Evolutionary conservation across 106 monocot genomes (phyloP), one percentile per base, ranked within the genome.

Genomic region (Hemerocallis citrina): DNA sequence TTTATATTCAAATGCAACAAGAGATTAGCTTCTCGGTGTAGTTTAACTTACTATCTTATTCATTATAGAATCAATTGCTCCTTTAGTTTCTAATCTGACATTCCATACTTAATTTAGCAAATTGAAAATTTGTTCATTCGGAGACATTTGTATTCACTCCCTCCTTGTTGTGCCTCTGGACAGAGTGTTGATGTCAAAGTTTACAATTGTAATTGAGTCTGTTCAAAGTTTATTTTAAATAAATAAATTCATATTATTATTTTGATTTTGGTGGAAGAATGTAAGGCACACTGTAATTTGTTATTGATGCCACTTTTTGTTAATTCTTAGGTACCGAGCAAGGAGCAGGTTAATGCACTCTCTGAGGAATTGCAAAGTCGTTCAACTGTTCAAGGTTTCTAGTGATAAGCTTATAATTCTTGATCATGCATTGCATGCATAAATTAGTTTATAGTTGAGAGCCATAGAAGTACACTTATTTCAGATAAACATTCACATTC

Each of bases 271-370:
- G 32, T 25, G 23, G 25, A 50, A 50, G 25, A 38, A 23, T 20
- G 22, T 43, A 30, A 28, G 10, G 17, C 20, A 50, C 23, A 15
- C 45, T 7, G 3, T 51, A 0, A 65, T 65, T 23, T 34, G 14
- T 17, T 22, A 14, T n/a, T 22, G 12, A 41, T 19, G 22, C 9
- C 29, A 34, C 23, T 50, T 29, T 32, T 28, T n/a, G 24, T 57
- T 63, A 1, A 1, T n/a, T 35, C n/a, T 32, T 68, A 98, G 96
- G 91, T 98, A 13, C 96, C 96, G 55, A 91, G 42, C 74, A 87
- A 91, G 77, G 84, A 84, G 39, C 96, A 98, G 84, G 84, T 76
- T 41, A 72, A 75, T 84, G 76, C 81, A 33, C 56, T 98, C 42
- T 90, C 96, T 3, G 68, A 81, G 46, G 96, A 98, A 62, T 63